Percentiles rank a stretch among this genome's conserved stretches.
Evolutionary conservation across 2,329 filamentous ascomycete species (phyloP).

Genomic region (Fusarium circinatum): DNA sequence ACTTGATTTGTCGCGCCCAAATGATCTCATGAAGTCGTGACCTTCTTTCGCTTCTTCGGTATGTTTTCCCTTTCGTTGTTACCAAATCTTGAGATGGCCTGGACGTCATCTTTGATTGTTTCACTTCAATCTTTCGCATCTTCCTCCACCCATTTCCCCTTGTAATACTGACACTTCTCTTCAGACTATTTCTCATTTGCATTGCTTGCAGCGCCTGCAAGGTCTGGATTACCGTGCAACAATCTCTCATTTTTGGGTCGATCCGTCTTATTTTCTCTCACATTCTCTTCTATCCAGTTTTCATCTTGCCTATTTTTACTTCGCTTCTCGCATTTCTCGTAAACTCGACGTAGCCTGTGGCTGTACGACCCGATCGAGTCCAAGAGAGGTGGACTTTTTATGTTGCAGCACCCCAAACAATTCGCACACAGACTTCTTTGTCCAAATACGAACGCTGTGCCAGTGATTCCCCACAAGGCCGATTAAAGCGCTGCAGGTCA

Average conservation of each 20-base stretch:
- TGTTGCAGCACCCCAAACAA: constrained; percentile 39
- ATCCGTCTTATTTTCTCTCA: constrained; percentile 32
- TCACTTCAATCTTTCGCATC: constrained; percentile 29
- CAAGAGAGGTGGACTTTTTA: constrained; percentile 35
- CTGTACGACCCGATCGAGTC: constrained; percentile 38
- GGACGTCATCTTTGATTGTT: constrained; percentile 24
- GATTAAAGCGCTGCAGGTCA: constrained; percentile 20
- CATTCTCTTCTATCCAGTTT: constrained; percentile 33
- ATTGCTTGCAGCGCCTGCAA: constrained; percentile 31
- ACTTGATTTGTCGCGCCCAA: not conserved
- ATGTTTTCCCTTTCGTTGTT: constrained; percentile 18
- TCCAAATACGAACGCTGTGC: constrained; percentile 37
- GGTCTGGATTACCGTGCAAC: constrained; percentile 42
- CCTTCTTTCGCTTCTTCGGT: constrained; percentile 19
- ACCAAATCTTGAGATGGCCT: constrained; percentile 7
- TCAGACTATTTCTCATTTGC: constrained; percentile 35
- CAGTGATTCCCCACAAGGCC: constrained; percentile 15
- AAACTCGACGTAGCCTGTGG: constrained; percentile 26
- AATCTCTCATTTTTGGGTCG: constrained; percentile 31
- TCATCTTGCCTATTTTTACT: constrained; percentile 6
- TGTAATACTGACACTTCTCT: constrained; percentile 33
- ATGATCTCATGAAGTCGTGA: constrained; percentile 20
- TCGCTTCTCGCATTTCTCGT: constrained; percentile 18
- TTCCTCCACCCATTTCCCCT: constrained; percentile 5
- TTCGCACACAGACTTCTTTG: constrained; percentile 37